phyloP scores from a whole-genome alignment of 148 eudicot genomes.

The Camellia lanceoleosa region DNA sequence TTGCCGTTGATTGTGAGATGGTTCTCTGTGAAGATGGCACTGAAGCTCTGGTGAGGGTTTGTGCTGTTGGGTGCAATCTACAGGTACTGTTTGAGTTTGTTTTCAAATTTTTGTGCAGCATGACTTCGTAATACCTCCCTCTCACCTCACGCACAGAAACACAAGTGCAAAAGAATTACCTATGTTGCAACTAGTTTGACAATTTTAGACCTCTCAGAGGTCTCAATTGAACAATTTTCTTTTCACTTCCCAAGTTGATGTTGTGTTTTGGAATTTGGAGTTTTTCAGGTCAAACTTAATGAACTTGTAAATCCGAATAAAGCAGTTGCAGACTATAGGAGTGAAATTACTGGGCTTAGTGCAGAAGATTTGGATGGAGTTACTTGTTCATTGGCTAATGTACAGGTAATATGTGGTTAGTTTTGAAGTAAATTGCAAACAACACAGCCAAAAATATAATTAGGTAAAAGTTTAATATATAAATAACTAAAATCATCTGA shows the following conservation, averaged over 20 bases:
- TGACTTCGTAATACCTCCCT: neutral
- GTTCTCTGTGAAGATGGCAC: slow-evolving; percentile 96
- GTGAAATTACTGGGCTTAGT: slow-evolving; percentile 73
- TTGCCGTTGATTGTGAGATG: slow-evolving; percentile 99
- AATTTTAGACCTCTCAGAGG: neutral
- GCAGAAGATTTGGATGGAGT: slow-evolving; percentile 71
- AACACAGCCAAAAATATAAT: neutral
- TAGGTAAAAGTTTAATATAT: neutral
- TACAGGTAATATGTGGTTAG: slow-evolving; percentile 54
- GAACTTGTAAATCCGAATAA: slow-evolving; percentile 80
- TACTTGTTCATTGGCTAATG: slow-evolving; percentile 52
- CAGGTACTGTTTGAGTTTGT: slow-evolving; percentile 38
- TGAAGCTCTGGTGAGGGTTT: slow-evolving; percentile 87
- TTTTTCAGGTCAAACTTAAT: slow-evolving; percentile 70
- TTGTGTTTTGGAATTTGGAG: neutral
- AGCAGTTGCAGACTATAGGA: slow-evolving; percentile 77
- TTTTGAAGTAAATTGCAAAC: neutral
- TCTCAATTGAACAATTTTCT: neutral
- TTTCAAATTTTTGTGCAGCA: neutral
- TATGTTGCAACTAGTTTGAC: neutral
- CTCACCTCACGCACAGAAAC: neutral
- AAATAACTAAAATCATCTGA: neutral
- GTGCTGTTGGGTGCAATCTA: slow-evolving; percentile 68
- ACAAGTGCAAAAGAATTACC: neutral
- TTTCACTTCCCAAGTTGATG: slow-evolving; percentile 8